Evolutionary conservation across 345 rosid genomes (phyloP), one percentile per base, ranked within the genome.

Genomic region (Carallia brachiata): DNA sequence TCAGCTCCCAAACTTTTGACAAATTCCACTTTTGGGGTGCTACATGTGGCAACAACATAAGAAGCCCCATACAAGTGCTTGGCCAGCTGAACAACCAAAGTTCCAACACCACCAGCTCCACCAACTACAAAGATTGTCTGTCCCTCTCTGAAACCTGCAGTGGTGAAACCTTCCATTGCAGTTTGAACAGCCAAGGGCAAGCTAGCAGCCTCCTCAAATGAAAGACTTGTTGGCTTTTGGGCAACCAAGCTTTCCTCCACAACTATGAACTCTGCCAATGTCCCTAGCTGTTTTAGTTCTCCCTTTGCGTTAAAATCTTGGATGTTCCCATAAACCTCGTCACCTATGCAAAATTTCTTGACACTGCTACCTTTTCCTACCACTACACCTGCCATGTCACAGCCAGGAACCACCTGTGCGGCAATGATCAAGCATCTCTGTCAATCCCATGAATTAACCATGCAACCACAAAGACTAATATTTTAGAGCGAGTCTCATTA

Each of bases 161-260:
- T 75, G 5, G 3, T 44, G 56, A 84, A 84, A 37, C 88, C 88
- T 73, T 84, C 81, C 0, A 77, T 63, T 37, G 85, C 88, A 27
- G 88, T 84, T 73, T 84, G 82, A 67, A 77, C 71, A 5, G 85
- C 88, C 18, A 84, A 63, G 19, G 88, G 88, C 75, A 84, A 73
- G 72, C 88, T 79, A 0, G 88, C 85, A 5, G 88, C 88, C 61
- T 84, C 82, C 70, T 82, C 88, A 27, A 79, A 84, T 55, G 85
- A 75, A 16, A 84, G 67, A 63, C 63, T 71, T 61, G 39, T 60
- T 4, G 88, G 88, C 66, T 79, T 84, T 58, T 17, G 37, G 32
- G 79, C 88, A 12, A 78, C 73, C 75, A 84, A 31, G 62, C 65
- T 73, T 65, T 84, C 84, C 70, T 84, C 88, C 57, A 80, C 82